Evolutionary conservation across 306 rosid species (phyloP).

Genomic region (Inga laurina): DNA sequence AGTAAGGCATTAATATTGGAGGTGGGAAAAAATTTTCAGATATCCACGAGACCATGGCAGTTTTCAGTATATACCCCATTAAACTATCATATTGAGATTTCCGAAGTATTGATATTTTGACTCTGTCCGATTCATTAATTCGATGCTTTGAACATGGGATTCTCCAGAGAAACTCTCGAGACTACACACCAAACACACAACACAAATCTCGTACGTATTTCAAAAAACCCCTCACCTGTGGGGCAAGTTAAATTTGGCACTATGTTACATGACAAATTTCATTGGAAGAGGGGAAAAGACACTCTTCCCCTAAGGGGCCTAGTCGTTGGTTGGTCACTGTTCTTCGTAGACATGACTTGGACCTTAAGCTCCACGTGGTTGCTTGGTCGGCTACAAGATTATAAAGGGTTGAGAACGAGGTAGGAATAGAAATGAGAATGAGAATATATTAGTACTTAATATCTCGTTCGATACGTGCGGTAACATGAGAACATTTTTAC

Average conservation of each 20-base stretch:
- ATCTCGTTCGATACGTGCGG: no score
- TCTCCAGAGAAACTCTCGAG: background rate
- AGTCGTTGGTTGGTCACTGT: no score
- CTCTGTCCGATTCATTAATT: constrained; percentile 21
- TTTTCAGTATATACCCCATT: background rate
- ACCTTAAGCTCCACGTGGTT: no score
- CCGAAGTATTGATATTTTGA: background rate
- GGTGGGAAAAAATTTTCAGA: no score
- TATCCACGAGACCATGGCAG: no score
- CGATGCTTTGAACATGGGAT: constrained; percentile 18
- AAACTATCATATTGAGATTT: background rate
- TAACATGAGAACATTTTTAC: no score
- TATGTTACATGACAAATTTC: background rate
- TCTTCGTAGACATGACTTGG: no score
- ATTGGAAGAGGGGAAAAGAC: background rate
- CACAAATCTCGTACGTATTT: background rate
- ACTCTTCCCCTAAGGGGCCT: no score
- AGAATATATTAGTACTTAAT: no score
- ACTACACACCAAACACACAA: background rate
- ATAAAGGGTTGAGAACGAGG: no score
- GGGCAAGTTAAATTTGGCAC: background rate
- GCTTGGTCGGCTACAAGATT: no score
- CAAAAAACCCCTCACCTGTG: background rate
- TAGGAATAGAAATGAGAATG: no score
- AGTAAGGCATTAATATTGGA: background rate